A percentile compares a stretch with the other conserved stretches of the same genome.
Evolutionary conservation across 2,329 filamentous ascomycete species (phyloP).

Genomic region (Nakataea oryzae): DNA sequence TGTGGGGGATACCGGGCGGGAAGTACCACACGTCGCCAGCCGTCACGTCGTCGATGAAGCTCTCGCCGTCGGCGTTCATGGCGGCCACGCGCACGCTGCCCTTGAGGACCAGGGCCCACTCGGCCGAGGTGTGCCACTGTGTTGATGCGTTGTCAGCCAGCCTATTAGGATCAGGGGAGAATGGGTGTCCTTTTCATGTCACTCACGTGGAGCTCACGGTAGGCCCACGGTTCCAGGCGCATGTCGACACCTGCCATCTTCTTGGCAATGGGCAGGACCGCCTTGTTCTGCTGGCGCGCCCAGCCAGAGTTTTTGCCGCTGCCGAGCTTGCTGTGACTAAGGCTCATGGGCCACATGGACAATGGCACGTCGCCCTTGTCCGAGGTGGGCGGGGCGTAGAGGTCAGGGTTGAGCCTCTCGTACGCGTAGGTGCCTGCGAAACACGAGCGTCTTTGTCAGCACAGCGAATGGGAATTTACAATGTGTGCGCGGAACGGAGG

Average conservation of each 20-base stretch:
- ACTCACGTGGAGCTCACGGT: conserved; percentile 45
- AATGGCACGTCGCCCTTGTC: conserved; percentile 36
- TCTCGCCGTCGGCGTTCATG: conserved; percentile 38
- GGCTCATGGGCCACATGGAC: conserved; percentile 42
- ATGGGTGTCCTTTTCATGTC: too few species aligned
- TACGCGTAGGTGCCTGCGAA: conserved; percentile 30
- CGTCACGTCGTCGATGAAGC: conserved; percentile 34
- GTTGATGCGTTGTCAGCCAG: not conserved
- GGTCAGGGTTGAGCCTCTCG: conserved; percentile 43
- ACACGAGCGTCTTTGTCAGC: not conserved
- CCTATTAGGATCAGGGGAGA: not conserved
- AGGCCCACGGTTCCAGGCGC: conserved; percentile 44
- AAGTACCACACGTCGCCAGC: conserved; percentile 46
- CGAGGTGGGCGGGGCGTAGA: conserved; percentile 41
- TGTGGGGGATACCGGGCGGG: conserved; percentile 36
- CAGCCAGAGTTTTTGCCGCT: conserved; percentile 33
- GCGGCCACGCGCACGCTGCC: conserved; percentile 40
- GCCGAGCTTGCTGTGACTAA: conserved; percentile 38
- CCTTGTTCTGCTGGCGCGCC: conserved; percentile 42
- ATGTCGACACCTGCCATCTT: conserved; percentile 50
- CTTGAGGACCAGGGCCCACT: conserved; percentile 43
- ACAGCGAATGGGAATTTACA: not conserved
- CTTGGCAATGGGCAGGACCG: conserved; percentile 36
- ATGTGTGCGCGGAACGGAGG: not conserved
- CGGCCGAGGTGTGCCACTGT: conserved; percentile 41